Evolutionary conservation across 2,329 filamentous ascomycete species (phyloP), one percentile per base, ranked within the genome.

Genomic region (Pseudocercospora pini-densiflorae): DNA sequence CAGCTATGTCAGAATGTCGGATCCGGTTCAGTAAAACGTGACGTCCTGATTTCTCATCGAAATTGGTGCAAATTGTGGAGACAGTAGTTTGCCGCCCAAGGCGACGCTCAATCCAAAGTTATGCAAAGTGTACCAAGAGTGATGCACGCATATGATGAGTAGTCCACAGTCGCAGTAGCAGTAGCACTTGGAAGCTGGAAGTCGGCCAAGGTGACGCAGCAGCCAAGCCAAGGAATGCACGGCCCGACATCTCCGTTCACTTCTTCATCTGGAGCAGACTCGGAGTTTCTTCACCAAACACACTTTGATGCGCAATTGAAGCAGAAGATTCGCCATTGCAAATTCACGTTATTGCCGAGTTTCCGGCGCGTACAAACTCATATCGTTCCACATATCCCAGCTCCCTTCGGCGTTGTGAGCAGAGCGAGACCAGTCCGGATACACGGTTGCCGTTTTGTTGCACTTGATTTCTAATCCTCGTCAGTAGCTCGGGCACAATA

Each of bases 21-120:
- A 8, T 57, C 14, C 27, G 14, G 14, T 54, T 6, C n/a, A n/a
- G 54, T 24, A 5, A 27, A 24, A 5, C 4, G 47, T 53, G 55
- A 10, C 29, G 31, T 36, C 29, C 21, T 59, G 55, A 59, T 43
- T 59, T 59, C 36, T 59, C 31, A 59, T 59, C 55, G 27, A 59
- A 36, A 5, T 53, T n/a, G 47, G 47, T n/a, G 47, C 47, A 53
- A 23, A 23, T 23, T 19, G n/a, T 14, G 47, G 23, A 27, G 12
- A 23, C 5, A 51, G 14, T 23, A 10, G 3, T 51, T 19, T n/a
- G 19, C 14, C 19, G 19, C 19, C 2, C 47, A 21, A 51, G 16
- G 47, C 4, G 19, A 10, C 19, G 47, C 19, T 5, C 19, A 21
- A 51, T 5, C 14, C 19, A n/a, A 5, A 12, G 23, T 53, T 19